A percentile compares a stretch with the other conserved stretches of the same genome.
Evolutionary conservation across 2,329 filamentous ascomycete species (phyloP).

Genomic region (Pseudogymnoascus sp.): DNA sequence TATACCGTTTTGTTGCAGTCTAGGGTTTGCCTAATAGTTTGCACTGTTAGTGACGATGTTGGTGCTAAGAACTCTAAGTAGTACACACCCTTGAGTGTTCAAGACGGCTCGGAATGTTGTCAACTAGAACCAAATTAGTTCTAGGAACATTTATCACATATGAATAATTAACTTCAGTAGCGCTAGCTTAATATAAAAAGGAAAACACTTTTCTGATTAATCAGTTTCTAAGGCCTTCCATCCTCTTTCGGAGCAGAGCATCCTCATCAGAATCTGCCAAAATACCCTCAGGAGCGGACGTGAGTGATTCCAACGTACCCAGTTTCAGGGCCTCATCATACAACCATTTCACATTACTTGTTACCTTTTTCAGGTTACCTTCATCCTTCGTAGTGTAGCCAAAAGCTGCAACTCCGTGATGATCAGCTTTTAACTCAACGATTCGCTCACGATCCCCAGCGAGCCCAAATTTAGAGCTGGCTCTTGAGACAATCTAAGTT

Average conservation of each 20-base stretch:
- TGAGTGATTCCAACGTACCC: neutral
- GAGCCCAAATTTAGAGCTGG: slow-evolving; percentile 14
- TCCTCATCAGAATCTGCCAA: neutral
- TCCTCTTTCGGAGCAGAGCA: neutral
- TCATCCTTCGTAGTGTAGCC: neutral
- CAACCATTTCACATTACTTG: neutral
- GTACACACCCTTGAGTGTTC: neutral
- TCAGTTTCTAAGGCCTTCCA: neutral
- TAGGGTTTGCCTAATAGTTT: neutral
- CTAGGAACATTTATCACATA: neutral
- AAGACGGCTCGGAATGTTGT: neutral
- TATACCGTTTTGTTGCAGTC: neutral
- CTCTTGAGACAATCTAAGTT: slow-evolving; percentile 13
- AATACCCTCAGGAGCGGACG: neutral
- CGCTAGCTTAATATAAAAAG: neutral
- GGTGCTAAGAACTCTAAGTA: neutral
- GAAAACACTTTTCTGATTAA: neutral
- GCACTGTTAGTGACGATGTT: neutral
- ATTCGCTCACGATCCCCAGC: slow-evolving; percentile 12
- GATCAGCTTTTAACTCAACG: slow-evolving; percentile 14
- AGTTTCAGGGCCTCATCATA: neutral
- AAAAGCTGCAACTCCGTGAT: slow-evolving; percentile 10
- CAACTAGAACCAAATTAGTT: neutral
- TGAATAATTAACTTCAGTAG: neutral
- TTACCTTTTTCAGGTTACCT: neutral